Evolutionary conservation across 2,329 filamentous ascomycete genomes (phyloP).

Genomic region (Graphilbum fragrans): DNA sequence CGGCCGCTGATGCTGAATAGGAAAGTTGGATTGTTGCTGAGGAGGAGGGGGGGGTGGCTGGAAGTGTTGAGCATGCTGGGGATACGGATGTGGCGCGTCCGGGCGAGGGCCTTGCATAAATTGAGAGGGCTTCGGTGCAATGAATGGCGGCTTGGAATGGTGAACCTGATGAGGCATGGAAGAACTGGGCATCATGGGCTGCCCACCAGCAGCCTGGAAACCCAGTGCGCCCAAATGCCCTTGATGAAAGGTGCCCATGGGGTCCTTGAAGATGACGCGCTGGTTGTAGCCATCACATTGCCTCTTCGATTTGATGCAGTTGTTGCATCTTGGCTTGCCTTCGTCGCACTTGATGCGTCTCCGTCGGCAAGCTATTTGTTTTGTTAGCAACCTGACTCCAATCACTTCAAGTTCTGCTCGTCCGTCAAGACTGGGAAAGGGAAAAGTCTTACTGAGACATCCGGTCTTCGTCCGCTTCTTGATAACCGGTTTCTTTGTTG

Average conservation of each 20-base stretch:
- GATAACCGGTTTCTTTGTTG: background rate
- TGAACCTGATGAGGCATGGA: constrained; percentile 21
- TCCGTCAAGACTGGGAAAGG: background rate
- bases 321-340: constrained; percentile 67
- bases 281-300: constrained; percentile 77
- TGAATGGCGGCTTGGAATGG: constrained; percentile 23
- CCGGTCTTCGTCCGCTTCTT: constrained; percentile 48
- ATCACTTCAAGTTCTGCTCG: too few species aligned
- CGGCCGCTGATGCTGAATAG: background rate
- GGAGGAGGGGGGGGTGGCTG: too few species aligned
- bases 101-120: background rate
- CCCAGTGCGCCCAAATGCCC: constrained; percentile 29
- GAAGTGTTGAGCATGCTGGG: background rate
- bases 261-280: constrained; percentile 68
- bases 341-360: constrained; percentile 97
- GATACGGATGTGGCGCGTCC: background rate
- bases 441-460: constrained; percentile 59
- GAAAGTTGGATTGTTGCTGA: too few species aligned
- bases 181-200: background rate
- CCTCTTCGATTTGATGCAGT: constrained; percentile 78
- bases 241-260: constrained; percentile 46
- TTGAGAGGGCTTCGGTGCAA: background rate
- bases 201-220: constrained; percentile 30
- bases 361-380: constrained; percentile 64
- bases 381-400: background rate